Evolutionary conservation across 2,329 filamentous ascomycete genomes (phyloP).

Genomic region (Beauveria bassiana): DNA sequence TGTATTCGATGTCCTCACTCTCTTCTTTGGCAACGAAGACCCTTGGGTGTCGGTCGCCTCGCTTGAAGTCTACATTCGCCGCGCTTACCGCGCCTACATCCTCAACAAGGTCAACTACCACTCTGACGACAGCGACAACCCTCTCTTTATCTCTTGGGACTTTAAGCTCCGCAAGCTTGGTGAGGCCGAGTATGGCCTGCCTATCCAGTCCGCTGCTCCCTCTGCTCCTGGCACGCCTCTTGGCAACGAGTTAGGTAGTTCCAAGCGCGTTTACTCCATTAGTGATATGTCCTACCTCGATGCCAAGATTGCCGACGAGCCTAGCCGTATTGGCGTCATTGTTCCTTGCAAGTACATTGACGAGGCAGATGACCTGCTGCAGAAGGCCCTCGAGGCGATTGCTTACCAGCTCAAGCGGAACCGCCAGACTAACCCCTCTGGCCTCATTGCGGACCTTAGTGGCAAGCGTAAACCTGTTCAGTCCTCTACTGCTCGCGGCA

Average conservation of each 20-base stretch:
- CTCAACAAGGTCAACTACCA: slow-evolving; percentile 87
- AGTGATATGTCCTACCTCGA: slow-evolving; percentile 91
- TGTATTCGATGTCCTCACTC: slow-evolving; percentile 89
- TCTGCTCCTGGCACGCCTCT: slow-evolving; percentile 75
- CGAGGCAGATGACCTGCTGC: slow-evolving; percentile 80
- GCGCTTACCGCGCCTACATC: slow-evolving; percentile 92
- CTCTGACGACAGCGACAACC: slow-evolving; percentile 59
- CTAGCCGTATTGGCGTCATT: slow-evolving; percentile 84
- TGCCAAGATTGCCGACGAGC: slow-evolving; percentile 65
- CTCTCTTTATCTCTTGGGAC: slow-evolving; percentile 87
- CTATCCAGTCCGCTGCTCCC: slow-evolving; percentile 69
- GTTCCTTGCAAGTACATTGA: slow-evolving; percentile 90
- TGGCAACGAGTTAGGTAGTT: slow-evolving; percentile 36
- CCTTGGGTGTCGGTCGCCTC: slow-evolving; percentile 91
- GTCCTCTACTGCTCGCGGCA: neutral
- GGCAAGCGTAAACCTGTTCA: slow-evolving; percentile 56
- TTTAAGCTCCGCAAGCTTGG: slow-evolving; percentile 92
- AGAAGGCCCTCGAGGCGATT: slow-evolving; percentile 77
- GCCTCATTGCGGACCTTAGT: slow-evolving; percentile 64
- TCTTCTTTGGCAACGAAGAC: slow-evolving; percentile 92
- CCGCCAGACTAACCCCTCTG: slow-evolving; percentile 42
- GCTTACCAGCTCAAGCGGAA: slow-evolving; percentile 52
- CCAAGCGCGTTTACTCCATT: slow-evolving; percentile 82
- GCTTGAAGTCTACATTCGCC: slow-evolving; percentile 91
- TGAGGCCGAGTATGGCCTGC: slow-evolving; percentile 80